Percentiles rank a stretch among this genome's conserved stretches.
phyloP scores from a whole-genome alignment of 805 yeast genomes.

The Suhomyces canberraensis region DNA sequence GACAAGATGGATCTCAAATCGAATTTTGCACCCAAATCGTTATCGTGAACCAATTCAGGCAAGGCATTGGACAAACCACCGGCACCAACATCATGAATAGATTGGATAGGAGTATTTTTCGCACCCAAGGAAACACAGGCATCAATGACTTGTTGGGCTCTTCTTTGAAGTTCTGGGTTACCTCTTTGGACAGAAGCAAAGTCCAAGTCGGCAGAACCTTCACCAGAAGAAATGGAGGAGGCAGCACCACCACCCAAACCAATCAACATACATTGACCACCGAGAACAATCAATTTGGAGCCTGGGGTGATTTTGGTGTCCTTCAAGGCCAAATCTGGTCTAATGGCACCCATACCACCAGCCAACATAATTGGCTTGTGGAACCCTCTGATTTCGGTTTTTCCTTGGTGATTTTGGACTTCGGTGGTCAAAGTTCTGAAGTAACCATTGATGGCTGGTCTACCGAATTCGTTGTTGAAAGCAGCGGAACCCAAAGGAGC shows the following conservation, averaged over 20 bases:
- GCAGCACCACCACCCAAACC: conserved; percentile 99
- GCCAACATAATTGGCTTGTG: conserved; percentile 99
- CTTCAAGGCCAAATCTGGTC: conserved; percentile 90
- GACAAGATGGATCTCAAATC: conserved; percentile 88
- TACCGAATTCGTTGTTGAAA: conserved; percentile 96
- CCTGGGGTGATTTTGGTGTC: conserved; percentile 89
- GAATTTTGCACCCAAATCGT: conserved; percentile 89
- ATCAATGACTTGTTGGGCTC: conserved; percentile 97
- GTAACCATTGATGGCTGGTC: conserved; percentile 96
- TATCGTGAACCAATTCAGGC: conserved; percentile 97
- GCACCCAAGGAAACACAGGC: conserved; percentile 83
- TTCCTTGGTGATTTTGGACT: conserved; percentile 58
- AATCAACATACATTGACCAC: conserved; percentile 97
- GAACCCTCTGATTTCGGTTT: conserved; percentile 84
- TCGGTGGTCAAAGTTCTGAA: conserved; percentile 90
- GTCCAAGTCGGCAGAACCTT: conserved; percentile 92
- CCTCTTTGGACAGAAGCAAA: conserved; percentile 99
- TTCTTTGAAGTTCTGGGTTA: conserved; percentile 98
- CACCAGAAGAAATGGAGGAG: conserved; percentile 93
- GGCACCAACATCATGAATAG: conserved; percentile 98
- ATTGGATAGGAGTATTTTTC: conserved; percentile 71
- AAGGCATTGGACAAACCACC: conserved; percentile 97
- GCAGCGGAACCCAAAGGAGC: conserved; percentile 98
- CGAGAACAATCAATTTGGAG: conserved; percentile 84
- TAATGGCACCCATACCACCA: conserved; percentile 96